Base-by-base conservation (phyloP, 257 asterid species). In the Parsonsia alboflavescens region DNA sequence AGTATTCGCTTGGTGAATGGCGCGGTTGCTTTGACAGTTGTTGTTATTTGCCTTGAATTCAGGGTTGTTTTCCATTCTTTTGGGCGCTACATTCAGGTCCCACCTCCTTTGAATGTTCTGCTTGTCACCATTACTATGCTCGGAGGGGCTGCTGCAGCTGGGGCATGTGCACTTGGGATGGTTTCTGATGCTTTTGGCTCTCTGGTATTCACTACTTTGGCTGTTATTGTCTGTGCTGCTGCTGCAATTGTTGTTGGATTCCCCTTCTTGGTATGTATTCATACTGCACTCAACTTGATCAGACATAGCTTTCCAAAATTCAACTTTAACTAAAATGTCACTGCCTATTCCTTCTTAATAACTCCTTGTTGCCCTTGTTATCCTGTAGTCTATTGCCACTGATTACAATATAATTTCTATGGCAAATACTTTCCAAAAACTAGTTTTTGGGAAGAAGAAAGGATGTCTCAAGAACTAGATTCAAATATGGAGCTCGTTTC, bases 41-140 rank as follows among this genome's bases (percentile, higher is more conserved):
- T 92, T 66, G 96, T 95, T 17, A 50, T 95, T 26, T 95, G 96
- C 75, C 84, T 95, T 84, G 99, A 95, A 89, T 83, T 91, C 75
- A 87, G 99, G 80, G 97, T 95, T 84, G 98, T 95, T 82, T 95
- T 95, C 88, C 96, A 86, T 74, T 87, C 99, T 17, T 95, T 95
- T 84, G 97, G 97, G 76, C 84, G 99, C 36, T 95, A 95, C 76
- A 92, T 95, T 85, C 98, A 92, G 84, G 98, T 92, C 74, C 98
- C 99, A 53, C 90, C 98, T 0, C 99, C 99, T 3, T 84, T 90
- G 79, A 95, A 84, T 89, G 91, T 88, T 82, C 75, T 92, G 75
- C 93, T 95, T 39, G 97, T 95, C 58, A 90, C 96, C 77, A 73
- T 88, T 42, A 84, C 98, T 42, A 87, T 92, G 97, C 94, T 95